Conservation (phyloP, 768 basidiomycete species). For the Chalciporus chontae region DNA sequence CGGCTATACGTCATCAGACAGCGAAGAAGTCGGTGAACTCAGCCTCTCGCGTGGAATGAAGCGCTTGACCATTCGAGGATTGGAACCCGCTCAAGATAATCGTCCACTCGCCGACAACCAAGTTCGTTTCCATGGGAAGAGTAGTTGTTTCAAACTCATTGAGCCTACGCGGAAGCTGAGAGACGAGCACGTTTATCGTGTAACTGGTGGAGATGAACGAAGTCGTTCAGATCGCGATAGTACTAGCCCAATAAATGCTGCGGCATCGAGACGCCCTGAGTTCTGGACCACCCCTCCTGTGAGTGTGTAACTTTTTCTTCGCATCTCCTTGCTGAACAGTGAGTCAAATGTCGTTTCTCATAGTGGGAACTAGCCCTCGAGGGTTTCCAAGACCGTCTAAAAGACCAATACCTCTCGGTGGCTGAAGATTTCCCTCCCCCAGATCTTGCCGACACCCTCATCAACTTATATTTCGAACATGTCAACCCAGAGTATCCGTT, state of each 20-base stretch:
- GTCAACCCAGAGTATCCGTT: conserved; percentile 61
- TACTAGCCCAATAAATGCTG: conserved; percentile 18
- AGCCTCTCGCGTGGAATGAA: conserved; percentile 38
- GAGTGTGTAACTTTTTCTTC: conserved; percentile 19
- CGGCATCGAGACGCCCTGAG: conserved; percentile 37
- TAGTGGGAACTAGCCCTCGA: conserved; percentile 64
- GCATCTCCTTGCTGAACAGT: not conserved
- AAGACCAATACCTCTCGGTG: conserved; percentile 32
- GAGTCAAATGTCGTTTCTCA: not conserved
- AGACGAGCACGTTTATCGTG: conserved; percentile 45
- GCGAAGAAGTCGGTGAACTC: conserved; percentile 37
- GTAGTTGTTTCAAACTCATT: conserved; percentile 53
- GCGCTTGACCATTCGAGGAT: conserved; percentile 34
- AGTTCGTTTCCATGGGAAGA: conserved; percentile 60
- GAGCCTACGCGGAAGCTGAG: conserved; percentile 52
- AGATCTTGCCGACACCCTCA: conserved; percentile 55
- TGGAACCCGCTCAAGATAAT: conserved; percentile 35
- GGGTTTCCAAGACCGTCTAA: conserved; percentile 33
- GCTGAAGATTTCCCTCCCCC: conserved; percentile 55
- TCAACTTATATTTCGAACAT: conserved; percentile 66
- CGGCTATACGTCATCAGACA: conserved; percentile 30
- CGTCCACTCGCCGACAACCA: conserved; percentile 35
- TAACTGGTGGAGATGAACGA: conserved; percentile 17
- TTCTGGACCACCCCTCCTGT: conserved; percentile 63
- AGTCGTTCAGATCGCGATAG: conserved; percentile 17